A percentile compares a stretch with the other conserved stretches of the same genome.
Conservation (phyloP, 768 basidiomycete genomes). For the Mrakia gelida region DNA sequence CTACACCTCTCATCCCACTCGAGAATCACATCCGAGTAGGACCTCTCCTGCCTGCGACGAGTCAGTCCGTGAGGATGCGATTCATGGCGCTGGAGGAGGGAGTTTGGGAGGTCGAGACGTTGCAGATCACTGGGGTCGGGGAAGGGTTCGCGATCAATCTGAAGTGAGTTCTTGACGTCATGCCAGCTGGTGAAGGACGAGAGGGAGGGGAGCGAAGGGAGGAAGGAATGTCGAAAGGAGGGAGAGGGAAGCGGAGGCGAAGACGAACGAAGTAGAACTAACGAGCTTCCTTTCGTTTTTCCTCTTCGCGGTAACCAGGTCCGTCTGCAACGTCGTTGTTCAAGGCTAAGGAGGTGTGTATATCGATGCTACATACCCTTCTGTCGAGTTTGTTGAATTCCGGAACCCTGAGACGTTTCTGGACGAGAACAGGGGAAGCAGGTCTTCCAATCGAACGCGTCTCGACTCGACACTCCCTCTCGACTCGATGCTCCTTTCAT, state of each 20-base stretch:
- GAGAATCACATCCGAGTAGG: constrained; percentile 43
- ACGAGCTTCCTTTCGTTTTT: background rate
- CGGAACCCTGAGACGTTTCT: too few species aligned
- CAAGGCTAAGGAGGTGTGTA: constrained; percentile 3
- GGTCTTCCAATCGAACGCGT: too few species aligned
- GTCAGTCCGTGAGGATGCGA: constrained; percentile 80
- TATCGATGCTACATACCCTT: background rate
- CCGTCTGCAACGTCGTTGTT: constrained; percentile 28
- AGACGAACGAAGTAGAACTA: background rate
- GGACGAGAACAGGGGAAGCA: too few species aligned
- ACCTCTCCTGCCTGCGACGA: constrained; percentile 50
- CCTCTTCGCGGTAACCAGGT: background rate
- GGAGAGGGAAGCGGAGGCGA: background rate
- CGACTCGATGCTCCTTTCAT: too few species aligned
- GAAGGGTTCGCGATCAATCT: constrained; percentile 68
- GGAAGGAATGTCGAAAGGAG: background rate
- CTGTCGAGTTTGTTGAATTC: too few species aligned
- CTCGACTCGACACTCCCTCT: too few species aligned
- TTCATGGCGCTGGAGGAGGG: constrained; percentile 76
- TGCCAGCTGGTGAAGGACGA: background rate
- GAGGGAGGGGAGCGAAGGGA: too few species aligned
- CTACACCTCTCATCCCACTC: constrained; percentile 40
- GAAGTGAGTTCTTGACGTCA: constrained; percentile 50
- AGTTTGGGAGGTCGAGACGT: constrained; percentile 66
- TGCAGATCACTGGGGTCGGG: constrained; percentile 71